Evolutionary conservation across 345 rosid genomes (phyloP).

Genomic region (Eutrema japonicum): DNA sequence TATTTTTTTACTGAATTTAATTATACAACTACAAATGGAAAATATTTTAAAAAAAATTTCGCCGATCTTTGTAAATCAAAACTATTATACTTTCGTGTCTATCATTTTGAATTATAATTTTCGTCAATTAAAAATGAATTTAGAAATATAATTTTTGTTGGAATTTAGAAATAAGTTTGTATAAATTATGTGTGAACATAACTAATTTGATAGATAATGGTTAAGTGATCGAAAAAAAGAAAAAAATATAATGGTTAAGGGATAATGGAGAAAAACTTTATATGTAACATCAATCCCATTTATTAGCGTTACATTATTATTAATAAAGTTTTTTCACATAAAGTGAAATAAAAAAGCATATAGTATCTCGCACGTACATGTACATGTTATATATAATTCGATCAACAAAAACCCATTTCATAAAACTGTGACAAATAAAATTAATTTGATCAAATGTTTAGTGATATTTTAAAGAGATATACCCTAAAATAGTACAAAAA

Average conservation of each 20-base stretch:
- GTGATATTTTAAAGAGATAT: neutral
- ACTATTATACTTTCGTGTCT: neutral
- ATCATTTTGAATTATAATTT: neutral
- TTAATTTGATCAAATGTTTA: slow-evolving; percentile 5
- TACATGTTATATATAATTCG: neutral
- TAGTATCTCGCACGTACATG: neutral
- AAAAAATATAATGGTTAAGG: too few species aligned
- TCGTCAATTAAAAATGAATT: neutral
- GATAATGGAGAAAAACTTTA: neutral
- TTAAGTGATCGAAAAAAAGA: too few species aligned
- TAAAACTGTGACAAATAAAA: neutral
- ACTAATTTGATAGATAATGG: neutral
- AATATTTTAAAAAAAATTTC: too few species aligned
- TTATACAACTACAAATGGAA: neutral
- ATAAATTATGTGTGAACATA: neutral
- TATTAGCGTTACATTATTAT: neutral
- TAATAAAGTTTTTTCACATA: neutral
- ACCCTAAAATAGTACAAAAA: too few species aligned
- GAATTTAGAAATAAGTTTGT: neutral
- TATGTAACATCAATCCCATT: slow-evolving; percentile 8
- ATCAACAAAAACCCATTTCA: neutral
- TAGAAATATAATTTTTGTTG: neutral
- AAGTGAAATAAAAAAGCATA: neutral
- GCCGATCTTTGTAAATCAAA: neutral
- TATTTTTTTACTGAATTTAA: neutral